A percentile compares a stretch with the other conserved stretches of the same genome.
Evolutionary conservation across 2,329 filamentous ascomycete genomes (phyloP).

Genomic region (Penicillium sp.): DNA sequence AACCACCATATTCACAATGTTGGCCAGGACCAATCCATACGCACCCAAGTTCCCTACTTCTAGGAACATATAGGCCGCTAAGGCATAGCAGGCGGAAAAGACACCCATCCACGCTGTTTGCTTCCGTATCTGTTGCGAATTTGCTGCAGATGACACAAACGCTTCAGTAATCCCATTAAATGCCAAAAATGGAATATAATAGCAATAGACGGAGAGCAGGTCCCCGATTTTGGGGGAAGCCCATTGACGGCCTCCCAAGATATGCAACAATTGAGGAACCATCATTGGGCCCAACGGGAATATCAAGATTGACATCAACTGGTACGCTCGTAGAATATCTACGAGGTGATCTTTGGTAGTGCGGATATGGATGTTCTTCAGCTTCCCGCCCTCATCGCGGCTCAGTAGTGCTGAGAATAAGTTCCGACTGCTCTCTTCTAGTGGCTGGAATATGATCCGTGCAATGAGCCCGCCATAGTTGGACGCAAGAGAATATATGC

Average conservation of each 20-base stretch:
- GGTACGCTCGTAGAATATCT: conserved; percentile 68
- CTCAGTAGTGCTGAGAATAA: conserved; percentile 80
- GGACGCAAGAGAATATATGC: conserved; percentile 86
- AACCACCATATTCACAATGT: conserved; percentile 84
- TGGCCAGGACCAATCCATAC: conserved; percentile 78
- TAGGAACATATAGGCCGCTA: conserved; percentile 73
- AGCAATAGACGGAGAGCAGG: conserved; percentile 79
- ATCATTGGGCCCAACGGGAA: conserved; percentile 71
- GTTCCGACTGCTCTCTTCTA: conserved; percentile 89
- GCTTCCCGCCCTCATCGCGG: conserved; percentile 30
- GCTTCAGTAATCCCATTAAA: conserved; percentile 90
- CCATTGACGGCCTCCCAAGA: conserved; percentile 80
- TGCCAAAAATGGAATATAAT: conserved; percentile 89
- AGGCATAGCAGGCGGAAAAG: conserved; percentile 75
- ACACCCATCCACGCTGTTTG: conserved; percentile 83
- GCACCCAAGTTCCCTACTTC: conserved; percentile 69
- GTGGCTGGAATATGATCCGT: conserved; percentile 85
- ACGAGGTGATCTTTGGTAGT: conserved; percentile 35
- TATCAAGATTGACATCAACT: conserved; percentile 68
- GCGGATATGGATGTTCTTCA: conserved; percentile 21
- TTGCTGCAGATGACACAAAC: conserved; percentile 86
- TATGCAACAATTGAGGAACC: conserved; percentile 68
- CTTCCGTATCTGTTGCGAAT: conserved; percentile 67
- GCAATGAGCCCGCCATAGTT: conserved; percentile 92
- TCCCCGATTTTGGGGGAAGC: conserved; percentile 67